These are phyloP conservation scores for Irpex lacteus DNA, from an alignment of 1,284 basidiomycete species.

Conservation along the genomic window DNA sequence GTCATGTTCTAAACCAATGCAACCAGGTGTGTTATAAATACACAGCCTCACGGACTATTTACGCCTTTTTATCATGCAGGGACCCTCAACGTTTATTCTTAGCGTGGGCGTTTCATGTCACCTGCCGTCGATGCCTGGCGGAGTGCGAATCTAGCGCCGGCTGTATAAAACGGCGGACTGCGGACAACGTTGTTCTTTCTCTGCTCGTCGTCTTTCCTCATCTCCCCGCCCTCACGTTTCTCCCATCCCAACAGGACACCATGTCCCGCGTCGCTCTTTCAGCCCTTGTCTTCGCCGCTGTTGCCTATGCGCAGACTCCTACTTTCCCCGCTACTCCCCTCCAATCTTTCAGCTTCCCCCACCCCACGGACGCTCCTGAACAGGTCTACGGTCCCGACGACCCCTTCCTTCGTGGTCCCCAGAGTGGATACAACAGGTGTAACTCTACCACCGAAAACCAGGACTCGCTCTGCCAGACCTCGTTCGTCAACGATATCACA, in stretches of 20 bases:
- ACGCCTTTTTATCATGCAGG: no score
- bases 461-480: slow-evolving; percentile 63
- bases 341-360: neutral
- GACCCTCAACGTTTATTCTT: neutral
- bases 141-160: slow-evolving; percentile 8
- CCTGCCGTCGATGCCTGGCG: neutral
- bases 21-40: no score
- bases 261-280: slow-evolving; percentile 48
- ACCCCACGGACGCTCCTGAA: slow-evolving; percentile 42
- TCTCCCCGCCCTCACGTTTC: slow-evolving; percentile 1
- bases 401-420: slow-evolving; percentile 47
- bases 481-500: slow-evolving; percentile 49
- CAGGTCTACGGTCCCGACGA: slow-evolving; percentile 43
- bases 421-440: slow-evolving; percentile 67
- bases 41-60: no score
- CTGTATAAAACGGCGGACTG: slow-evolving; percentile 15
- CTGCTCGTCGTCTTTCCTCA: slow-evolving; percentile 5
- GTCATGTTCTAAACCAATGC: no score
- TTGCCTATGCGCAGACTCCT: slow-evolving; percentile 27
- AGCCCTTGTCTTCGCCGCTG: slow-evolving; percentile 35
- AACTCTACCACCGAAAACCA: slow-evolving; percentile 67
- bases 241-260: slow-evolving; percentile 13
- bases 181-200: slow-evolving; percentile 8
- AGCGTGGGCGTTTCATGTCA: neutral
- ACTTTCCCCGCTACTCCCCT: slow-evolving; percentile 45